Evolutionary conservation across 352 stramenopile species (phyloP), one percentile per base, ranked within the genome.

Genomic region (Globisporangium solare): DNA sequence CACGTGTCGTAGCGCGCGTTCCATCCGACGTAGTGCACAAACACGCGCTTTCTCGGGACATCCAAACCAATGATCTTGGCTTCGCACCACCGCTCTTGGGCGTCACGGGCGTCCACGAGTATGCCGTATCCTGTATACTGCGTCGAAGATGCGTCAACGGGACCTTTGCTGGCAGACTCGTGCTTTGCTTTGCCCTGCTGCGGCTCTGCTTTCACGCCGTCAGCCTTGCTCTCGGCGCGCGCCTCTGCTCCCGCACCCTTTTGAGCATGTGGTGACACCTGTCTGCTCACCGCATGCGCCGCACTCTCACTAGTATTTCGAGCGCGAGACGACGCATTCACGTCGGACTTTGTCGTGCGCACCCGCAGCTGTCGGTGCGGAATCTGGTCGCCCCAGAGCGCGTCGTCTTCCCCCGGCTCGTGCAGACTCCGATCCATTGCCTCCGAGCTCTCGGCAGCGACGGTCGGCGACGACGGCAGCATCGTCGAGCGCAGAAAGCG

Each of bases 1-100:
- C 82, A 92, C 47, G 67, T 70, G 50, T 92, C 82, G 53, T 86
- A 86, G 10, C 82, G 73, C 2, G 79, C 51, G 60, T 92, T 92
- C 79, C 79, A 92, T 43, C 82, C 79, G 52, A 92, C 81, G 60
- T 88, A 89, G 51, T 92, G 82, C 45, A 89, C 71, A 24, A 76
- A 88, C 20, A 83, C 54, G 13, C 66, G 49, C 21, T 71, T 50
- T 24, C 71, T 64, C 0, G 57, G 41, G 11, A 54, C 48, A 51
- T 89, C 62, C 27, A 88, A 43, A 14, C 78, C 60, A 40, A 89
- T 24, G 27, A 92, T 69, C 40, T 79, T 79, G 39, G 76, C 82
- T 58, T 89, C 79, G 8, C 72, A 70, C 71, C 77, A 92, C 51
- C 76, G 67, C 8, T 88, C 69, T 40, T 66, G 51, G 17, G 66